phyloP scores from a whole-genome alignment of 1,139 yeast genomes.

The Nakaseomyces kungkrabaensis region DNA sequence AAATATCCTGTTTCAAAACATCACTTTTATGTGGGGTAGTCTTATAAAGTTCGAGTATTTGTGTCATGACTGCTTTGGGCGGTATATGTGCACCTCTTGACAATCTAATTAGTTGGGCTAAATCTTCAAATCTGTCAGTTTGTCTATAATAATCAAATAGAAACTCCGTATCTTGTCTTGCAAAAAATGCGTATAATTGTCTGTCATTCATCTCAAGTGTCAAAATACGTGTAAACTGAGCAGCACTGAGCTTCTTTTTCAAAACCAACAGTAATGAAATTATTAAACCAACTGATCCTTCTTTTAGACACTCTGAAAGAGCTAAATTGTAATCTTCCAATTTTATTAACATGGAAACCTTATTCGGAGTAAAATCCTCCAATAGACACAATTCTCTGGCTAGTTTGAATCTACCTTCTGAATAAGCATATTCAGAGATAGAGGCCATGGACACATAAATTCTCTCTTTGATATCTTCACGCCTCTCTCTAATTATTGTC shows the following conservation, averaged over 20 bases:
- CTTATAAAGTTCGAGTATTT: slow-evolving; percentile 24
- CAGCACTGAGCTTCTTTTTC: slow-evolving; percentile 37
- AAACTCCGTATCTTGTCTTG: slow-evolving; percentile 30
- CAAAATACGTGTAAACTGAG: slow-evolving; percentile 47
- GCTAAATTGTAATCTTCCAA: slow-evolving; percentile 72
- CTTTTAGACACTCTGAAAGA: slow-evolving; percentile 54
- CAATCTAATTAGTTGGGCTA: slow-evolving; percentile 34
- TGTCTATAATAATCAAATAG: slow-evolving; percentile 49
- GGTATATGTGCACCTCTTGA: slow-evolving; percentile 17
- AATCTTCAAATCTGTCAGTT: slow-evolving; percentile 43
- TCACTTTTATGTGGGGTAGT: slow-evolving; percentile 18
- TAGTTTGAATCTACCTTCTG: slow-evolving; percentile 69
- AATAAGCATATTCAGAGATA: slow-evolving; percentile 62
- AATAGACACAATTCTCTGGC: slow-evolving; percentile 56
- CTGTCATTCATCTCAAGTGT: slow-evolving; percentile 33
- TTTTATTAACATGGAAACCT: slow-evolving; percentile 53
- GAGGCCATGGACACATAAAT: slow-evolving; percentile 45
- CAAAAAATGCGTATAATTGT: slow-evolving; percentile 39
- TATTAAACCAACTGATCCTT: slow-evolving; percentile 57
- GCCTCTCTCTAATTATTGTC: slow-evolving; percentile 38
- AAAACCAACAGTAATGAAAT: slow-evolving; percentile 50
- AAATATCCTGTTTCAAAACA: slow-evolving; percentile 23
- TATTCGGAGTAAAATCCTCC: slow-evolving; percentile 58
- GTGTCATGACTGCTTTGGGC: slow-evolving; percentile 18
- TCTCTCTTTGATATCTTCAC: slow-evolving; percentile 13